Percentiles rank a stretch among this genome's conserved stretches.
These are phyloP conservation scores for Phytopythium boreale DNA, from an alignment of 352 stramenopile species.

Conservation along the genomic window DNA sequence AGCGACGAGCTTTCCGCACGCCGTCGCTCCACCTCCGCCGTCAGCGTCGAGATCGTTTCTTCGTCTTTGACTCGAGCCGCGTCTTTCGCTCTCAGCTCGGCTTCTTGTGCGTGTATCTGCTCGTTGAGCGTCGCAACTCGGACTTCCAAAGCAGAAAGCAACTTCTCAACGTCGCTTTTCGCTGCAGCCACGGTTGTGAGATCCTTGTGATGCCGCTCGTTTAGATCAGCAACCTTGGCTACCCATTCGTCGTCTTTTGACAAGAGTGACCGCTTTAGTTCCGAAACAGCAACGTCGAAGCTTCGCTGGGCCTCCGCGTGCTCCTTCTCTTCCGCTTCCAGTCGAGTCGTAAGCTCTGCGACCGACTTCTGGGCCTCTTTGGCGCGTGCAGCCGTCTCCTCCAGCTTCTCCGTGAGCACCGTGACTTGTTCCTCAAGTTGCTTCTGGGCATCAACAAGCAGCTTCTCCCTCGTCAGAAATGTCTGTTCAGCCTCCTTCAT, in stretches of 20 bases:
- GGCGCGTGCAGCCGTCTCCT: slow-evolving; percentile 13
- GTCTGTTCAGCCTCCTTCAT: slow-evolving; percentile 34
- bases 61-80: slow-evolving; percentile 10
- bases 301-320: slow-evolving; percentile 11
- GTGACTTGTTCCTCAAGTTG: slow-evolving; percentile 21
- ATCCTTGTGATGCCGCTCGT: slow-evolving; percentile 13
- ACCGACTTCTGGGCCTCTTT: slow-evolving; percentile 23
- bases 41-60: slow-evolving; percentile 2
- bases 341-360: slow-evolving; percentile 21
- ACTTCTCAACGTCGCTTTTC: slow-evolving; percentile 17
- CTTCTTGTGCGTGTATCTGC: slow-evolving; percentile 6
- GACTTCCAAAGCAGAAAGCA: slow-evolving; percentile 10
- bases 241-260: slow-evolving; percentile 17
- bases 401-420: slow-evolving; percentile 26
- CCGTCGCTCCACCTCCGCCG: slow-evolving; percentile 15
- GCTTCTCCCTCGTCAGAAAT: slow-evolving; percentile 34
- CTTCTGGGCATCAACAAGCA: slow-evolving; percentile 30
- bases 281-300: slow-evolving; percentile 6
- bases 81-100: slow-evolving; percentile 5
- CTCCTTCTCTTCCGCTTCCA: slow-evolving; percentile 27
- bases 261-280: slow-evolving; percentile 9
- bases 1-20: slow-evolving; percentile 16
- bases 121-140: slow-evolving; percentile 17
- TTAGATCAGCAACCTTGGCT: slow-evolving; percentile 11
- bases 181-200: slow-evolving; percentile 13